phyloP scores from a whole-genome alignment of 768 basidiomycete genomes.

The Termitomyces sp. region DNA sequence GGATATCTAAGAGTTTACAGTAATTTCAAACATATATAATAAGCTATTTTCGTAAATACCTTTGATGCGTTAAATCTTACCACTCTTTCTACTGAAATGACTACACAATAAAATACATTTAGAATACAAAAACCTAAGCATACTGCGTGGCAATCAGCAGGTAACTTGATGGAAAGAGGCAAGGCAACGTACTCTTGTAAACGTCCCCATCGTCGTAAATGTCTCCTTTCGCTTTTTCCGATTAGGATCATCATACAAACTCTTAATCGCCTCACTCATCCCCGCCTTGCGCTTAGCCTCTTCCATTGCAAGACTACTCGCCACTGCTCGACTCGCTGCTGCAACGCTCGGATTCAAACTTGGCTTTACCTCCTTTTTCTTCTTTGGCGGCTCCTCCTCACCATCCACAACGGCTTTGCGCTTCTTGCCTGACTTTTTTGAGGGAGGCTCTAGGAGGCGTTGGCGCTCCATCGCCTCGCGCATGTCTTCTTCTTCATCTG shows the following conservation, averaged over 20 bases:
- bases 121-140: slow-evolving; percentile 7
- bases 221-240: slow-evolving; percentile 63
- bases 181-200: slow-evolving; percentile 67
- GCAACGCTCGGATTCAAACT: slow-evolving; percentile 47
- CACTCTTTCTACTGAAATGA: background rate
- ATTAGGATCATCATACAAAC: slow-evolving; percentile 63
- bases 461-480: slow-evolving; percentile 48
- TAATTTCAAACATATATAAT: background rate
- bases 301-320: slow-evolving; percentile 67
- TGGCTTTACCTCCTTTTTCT: slow-evolving; percentile 37
- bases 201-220: slow-evolving; percentile 90
- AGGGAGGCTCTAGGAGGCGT: slow-evolving; percentile 45
- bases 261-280: slow-evolving; percentile 86
- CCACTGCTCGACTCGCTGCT: slow-evolving; percentile 59
- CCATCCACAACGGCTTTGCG: slow-evolving; percentile 34
- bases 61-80: background rate
- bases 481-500: slow-evolving; percentile 61
- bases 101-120: slow-evolving; percentile 6
- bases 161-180: background rate
- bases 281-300: slow-evolving; percentile 77
- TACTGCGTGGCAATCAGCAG: slow-evolving; percentile 5
- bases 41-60: background rate
- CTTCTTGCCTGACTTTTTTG: slow-evolving; percentile 51
- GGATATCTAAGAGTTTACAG: background rate
- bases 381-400: slow-evolving; percentile 36